These are phyloP conservation scores for Pichia cactophila DNA, from an alignment of 1,139 yeast genomes.

Conservation along the genomic window DNA sequence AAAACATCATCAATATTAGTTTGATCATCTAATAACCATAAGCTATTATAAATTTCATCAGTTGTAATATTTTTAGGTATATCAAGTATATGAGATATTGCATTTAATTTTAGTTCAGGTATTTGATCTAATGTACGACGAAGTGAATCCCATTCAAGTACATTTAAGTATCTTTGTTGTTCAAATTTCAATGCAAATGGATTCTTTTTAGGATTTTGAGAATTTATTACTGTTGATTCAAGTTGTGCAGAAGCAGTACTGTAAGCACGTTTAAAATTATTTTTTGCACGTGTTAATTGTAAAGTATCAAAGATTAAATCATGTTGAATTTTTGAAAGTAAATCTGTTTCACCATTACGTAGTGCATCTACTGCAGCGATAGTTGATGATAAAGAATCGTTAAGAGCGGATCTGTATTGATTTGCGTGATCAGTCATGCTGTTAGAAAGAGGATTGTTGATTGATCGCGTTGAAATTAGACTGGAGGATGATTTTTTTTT, in stretches of 20 bases:
- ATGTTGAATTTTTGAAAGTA: conserved; percentile 12
- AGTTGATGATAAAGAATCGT: too few species aligned
- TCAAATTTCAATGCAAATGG: conserved; percentile 17
- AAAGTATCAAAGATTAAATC: conserved; percentile 19
- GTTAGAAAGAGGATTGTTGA: too few species aligned
- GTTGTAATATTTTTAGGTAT: background rate
- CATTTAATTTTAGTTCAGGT: conserved; percentile 19
- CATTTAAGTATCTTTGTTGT: conserved; percentile 18
- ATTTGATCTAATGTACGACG: conserved; percentile 14
- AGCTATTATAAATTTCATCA: conserved; percentile 2
- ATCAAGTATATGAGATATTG: conserved; percentile 12
- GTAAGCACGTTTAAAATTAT: conserved; percentile 17
- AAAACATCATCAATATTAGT: background rate
- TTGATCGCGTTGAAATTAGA: too few species aligned
- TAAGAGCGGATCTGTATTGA: too few species aligned
- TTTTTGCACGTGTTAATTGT: conserved; percentile 16
- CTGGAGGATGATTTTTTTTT: too few species aligned
- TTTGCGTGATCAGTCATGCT: too few species aligned
- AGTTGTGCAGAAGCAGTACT: conserved; percentile 12
- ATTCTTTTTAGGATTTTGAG: conserved; percentile 17
- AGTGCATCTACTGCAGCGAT: too few species aligned
- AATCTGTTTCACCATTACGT: background rate
- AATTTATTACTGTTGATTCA: conserved; percentile 13
- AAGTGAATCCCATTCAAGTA: conserved; percentile 12
- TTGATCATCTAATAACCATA: too few species aligned